phyloP scores from a whole-genome alignment of 129 eudicot species.

The Silybum marianum region DNA sequence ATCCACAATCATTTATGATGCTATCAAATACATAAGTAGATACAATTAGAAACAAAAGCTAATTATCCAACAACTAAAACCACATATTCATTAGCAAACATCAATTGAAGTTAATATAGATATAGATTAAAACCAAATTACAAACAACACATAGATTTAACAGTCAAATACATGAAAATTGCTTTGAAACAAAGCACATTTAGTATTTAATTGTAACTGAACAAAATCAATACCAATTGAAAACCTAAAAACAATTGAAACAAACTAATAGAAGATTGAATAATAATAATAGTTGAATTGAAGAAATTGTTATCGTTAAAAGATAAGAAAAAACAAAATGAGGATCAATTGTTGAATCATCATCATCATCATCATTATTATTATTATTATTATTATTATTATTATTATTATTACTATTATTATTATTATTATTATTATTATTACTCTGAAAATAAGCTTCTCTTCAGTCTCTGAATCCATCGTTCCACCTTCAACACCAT shows the following conservation, averaged over 20 bases:
- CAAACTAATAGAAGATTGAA: background rate
- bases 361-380: constrained; percentile 25
- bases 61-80: background rate
- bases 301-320: constrained; percentile 38
- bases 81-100: background rate
- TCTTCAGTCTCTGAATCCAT: constrained; percentile 81
- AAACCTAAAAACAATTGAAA: background rate
- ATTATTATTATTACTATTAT: too few relatives aligned
- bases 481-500: constrained; percentile 47
- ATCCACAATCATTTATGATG: background rate
- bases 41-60: background rate
- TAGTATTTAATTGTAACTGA: constrained; percentile 7
- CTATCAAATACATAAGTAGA: background rate
- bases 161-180: constrained; percentile 1
- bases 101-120: constrained; percentile 3
- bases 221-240: constrained; percentile 8
- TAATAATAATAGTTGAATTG: background rate
- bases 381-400: too few relatives aligned
- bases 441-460: constrained; percentile 64
- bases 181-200: constrained; percentile 22
- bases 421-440: constrained; percentile 2
- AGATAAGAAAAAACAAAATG: constrained; percentile 70
- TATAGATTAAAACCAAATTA: constrained; percentile 5
- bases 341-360: constrained; percentile 55
- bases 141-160: constrained; percentile 27